Percentiles rank a stretch among this genome's conserved stretches.
Conservation (phyloP, 2,329 filamentous ascomycete species). For the Parascedosporium putredinis region DNA sequence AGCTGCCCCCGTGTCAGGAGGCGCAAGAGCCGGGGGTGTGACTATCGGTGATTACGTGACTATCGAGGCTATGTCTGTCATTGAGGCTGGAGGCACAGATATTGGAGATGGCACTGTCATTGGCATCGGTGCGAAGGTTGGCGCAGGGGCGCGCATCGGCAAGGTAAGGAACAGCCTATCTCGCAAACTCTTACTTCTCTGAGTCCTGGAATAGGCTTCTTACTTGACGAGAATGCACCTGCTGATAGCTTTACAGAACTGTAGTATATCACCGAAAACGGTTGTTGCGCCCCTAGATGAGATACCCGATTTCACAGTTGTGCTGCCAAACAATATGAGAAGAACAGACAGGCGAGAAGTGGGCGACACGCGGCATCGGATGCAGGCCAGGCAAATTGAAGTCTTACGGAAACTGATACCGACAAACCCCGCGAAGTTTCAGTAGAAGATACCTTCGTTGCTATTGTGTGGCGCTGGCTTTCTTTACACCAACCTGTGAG, state of each 20-base stretch:
- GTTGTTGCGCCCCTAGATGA: slow-evolving; percentile 45
- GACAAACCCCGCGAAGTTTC: slow-evolving; percentile 45
- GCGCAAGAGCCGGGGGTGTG: slow-evolving; percentile 34
- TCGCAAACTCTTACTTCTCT: background rate
- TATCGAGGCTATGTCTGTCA: slow-evolving; percentile 46
- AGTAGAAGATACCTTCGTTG: background rate
- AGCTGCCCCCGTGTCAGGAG: slow-evolving; percentile 20
- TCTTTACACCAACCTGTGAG: background rate
- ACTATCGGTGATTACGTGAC: slow-evolving; percentile 50
- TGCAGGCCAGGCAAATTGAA: slow-evolving; percentile 57
- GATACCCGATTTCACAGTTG: slow-evolving; percentile 57
- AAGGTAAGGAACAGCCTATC: slow-evolving; percentile 35
- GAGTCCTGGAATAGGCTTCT: background rate
- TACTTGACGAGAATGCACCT: slow-evolving; percentile 1
- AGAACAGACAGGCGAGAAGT: slow-evolving; percentile 50
- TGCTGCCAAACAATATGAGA: slow-evolving; percentile 54
- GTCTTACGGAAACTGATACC: slow-evolving; percentile 56
- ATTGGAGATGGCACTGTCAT: slow-evolving; percentile 51
- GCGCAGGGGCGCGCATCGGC: slow-evolving; percentile 50
- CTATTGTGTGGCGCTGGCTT: background rate
- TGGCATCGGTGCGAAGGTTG: slow-evolving; percentile 49
- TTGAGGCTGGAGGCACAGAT: slow-evolving; percentile 53
- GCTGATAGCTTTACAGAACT: slow-evolving; percentile 40
- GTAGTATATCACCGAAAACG: slow-evolving; percentile 58
- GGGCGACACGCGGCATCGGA: slow-evolving; percentile 51